Evolutionary conservation across 1,284 basidiomycete species (phyloP).

Genomic region (Anthracocystis walkeri): DNA sequence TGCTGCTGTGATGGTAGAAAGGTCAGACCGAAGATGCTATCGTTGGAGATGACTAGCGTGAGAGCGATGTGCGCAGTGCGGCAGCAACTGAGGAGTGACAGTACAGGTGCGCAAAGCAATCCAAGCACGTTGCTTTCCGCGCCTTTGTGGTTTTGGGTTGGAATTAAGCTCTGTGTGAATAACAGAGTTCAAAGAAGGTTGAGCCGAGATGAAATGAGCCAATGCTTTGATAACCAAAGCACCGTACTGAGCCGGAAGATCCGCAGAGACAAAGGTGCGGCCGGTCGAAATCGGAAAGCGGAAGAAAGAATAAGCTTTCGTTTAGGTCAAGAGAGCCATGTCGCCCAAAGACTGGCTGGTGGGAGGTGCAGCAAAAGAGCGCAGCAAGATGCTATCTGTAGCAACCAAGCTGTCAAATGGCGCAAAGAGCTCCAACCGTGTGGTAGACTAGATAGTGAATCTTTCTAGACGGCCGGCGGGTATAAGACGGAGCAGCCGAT

Average conservation of each 20-base stretch:
- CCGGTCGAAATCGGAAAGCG: slow-evolving; percentile 12
- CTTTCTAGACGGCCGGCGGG: neutral
- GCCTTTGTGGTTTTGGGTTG: neutral
- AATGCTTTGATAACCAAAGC: slow-evolving; percentile 15
- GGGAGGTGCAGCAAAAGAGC: neutral
- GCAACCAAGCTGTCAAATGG: neutral
- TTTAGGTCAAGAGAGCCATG: slow-evolving; percentile 26
- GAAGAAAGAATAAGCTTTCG: slow-evolving; percentile 1
- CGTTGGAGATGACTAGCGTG: neutral
- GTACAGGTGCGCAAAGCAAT: slow-evolving; percentile 9
- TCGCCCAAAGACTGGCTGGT: slow-evolving; percentile 8
- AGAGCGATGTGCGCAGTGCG: slow-evolving; percentile 8
- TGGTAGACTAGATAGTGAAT: too few relatives aligned
- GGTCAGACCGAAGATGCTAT: neutral
- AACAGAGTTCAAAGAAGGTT: slow-evolving; percentile 20
- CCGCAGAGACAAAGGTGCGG: slow-evolving; percentile 14
- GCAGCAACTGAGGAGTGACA: neutral
- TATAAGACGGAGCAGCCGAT: slow-evolving; percentile 12
- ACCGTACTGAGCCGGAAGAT: slow-evolving; percentile 11
- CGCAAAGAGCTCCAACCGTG: neutral
- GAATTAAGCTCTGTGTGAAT: slow-evolving; percentile 16
- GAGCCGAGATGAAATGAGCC: slow-evolving; percentile 4
- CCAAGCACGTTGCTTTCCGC: slow-evolving; percentile 2
- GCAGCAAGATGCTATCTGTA: neutral
- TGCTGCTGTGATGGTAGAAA: neutral